Base-by-base conservation (phyloP, 2,329 filamentous ascomycete species). In the Botrytis sinoallii region DNA sequence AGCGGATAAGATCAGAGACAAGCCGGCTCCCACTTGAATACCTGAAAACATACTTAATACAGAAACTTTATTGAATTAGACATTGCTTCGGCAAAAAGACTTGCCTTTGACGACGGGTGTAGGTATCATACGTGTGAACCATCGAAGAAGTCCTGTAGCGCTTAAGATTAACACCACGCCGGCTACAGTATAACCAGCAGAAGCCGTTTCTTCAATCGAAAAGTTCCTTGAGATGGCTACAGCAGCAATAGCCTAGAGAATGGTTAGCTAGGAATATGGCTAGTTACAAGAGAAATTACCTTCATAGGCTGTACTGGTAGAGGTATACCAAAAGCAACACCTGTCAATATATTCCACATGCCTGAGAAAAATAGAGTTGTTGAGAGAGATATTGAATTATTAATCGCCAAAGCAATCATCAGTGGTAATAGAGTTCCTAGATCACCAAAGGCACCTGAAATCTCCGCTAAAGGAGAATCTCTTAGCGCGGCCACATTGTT, bases 301-400 rank as follows among this genome's bases (percentile, higher is more conserved):
- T 91, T 91, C 89, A 91, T 91, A n/a, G 95, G 95, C 84, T 98
- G 95, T 0, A 98, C 94, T 0, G 95, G 95, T 5, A 98, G 84
- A 3, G 95, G 95, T 59, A 98, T 92, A 10, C 95, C 95, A 79
- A 98, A 98, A 46, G 91, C 83, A 2, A 91, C 80, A 29, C 95
- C 96, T 0, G 95, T 97, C 20, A 92, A 79, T 72, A 98, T 89
- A 79, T 98, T 98, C 82, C 92, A 95, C 16, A 95, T 80, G 1
- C 96, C 96, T 0, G 94, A 95, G 81, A 97, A 96, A 9, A 98
- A 89, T 0, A 98, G 87, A 0, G 95, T 98, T 66, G 91, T 91
- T 40, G 93, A 90, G 1, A 98, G 87, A 35, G 93, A 91, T 78
- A 98, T 93, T 14, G 93, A 95, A 48, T 88, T 86, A 77, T 93